These are phyloP conservation scores for Mucor velutinosus DNA, from an alignment of 371 early-diverging fungal species.

Conservation along the genomic window DNA sequence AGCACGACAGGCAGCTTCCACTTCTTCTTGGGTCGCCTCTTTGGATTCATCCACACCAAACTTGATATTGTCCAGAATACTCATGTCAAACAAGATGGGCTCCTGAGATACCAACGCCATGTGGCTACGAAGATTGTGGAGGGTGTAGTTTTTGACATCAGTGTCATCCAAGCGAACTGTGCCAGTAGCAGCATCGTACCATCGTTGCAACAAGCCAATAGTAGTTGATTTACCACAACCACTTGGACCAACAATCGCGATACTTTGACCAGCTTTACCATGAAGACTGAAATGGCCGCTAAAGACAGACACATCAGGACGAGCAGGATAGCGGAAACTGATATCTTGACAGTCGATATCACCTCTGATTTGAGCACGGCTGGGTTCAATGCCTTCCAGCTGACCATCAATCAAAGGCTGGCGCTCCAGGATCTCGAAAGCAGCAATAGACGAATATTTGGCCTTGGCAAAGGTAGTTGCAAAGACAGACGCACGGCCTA, in stretches of 20 bases:
- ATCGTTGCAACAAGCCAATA: constrained; percentile 82
- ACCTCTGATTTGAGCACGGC: constrained; percentile 47
- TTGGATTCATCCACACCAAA: constrained; percentile 60
- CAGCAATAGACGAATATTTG: constrained; percentile 77
- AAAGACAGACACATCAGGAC: constrained; percentile 78
- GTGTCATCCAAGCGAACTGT: constrained; percentile 66
- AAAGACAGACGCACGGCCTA: constrained; percentile 64
- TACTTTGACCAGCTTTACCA: constrained; percentile 74
- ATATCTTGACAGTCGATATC: constrained; percentile 61
- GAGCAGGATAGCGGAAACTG: constrained; percentile 84
- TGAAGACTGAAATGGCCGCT: constrained; percentile 72
- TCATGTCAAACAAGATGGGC: constrained; percentile 78
- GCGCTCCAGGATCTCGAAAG: constrained; percentile 79
- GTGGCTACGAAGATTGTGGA: constrained; percentile 66
- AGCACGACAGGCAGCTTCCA: constrained; percentile 63
- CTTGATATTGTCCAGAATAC: constrained; percentile 83
- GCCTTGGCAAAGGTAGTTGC: constrained; percentile 74
- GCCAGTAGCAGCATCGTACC: constrained; percentile 80
- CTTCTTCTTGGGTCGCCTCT: constrained; percentile 53
- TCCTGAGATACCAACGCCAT: constrained; percentile 91
- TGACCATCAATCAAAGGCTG: constrained; percentile 71
- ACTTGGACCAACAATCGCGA: constrained; percentile 87
- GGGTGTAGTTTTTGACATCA: constrained; percentile 64
- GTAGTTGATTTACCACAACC: constrained; percentile 91
- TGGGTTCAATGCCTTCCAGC: constrained; percentile 56